Conservation (phyloP, 2,329 filamentous ascomycete genomes). For the Sporothrix luriei region DNA sequence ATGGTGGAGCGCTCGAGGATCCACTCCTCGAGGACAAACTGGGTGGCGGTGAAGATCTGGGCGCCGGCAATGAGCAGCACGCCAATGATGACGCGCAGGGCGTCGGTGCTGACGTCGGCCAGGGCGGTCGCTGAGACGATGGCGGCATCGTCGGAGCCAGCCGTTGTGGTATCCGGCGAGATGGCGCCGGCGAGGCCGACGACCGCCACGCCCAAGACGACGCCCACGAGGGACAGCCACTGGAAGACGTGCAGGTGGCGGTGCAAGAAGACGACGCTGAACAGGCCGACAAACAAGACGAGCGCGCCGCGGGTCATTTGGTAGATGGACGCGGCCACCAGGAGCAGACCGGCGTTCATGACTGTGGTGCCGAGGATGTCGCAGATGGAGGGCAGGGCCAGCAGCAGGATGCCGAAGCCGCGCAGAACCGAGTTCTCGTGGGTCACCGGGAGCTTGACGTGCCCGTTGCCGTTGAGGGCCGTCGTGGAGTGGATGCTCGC, state of each 20-base stretch:
- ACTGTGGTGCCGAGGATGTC: constrained; percentile 94
- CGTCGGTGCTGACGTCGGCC: constrained; percentile 48
- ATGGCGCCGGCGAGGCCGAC: constrained; percentile 89
- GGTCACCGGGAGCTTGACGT: constrained; percentile 38
- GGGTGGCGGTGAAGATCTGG: constrained; percentile 94
- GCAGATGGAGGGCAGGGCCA: constrained; percentile 85
- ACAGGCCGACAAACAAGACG: constrained; percentile 92
- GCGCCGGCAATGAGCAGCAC: constrained; percentile 89
- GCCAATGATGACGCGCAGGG: constrained; percentile 74
- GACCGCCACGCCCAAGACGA: constrained; percentile 83
- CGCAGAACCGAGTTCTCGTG: constrained; percentile 62
- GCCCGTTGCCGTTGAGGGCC: constrained; percentile 52
- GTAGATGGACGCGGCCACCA: constrained; percentile 94
- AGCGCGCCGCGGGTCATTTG: constrained; percentile 97
- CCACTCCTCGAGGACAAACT: constrained; percentile 95
- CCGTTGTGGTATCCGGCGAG: constrained; percentile 64
- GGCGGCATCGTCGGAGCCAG: constrained; percentile 39
- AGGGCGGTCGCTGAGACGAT: constrained; percentile 33
- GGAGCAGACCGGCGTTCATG: constrained; percentile 93
- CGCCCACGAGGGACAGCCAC: constrained; percentile 84
- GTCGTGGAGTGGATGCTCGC: constrained; percentile 50
- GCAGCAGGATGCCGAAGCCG: constrained; percentile 71
- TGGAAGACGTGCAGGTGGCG: constrained; percentile 83
- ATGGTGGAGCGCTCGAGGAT: constrained; percentile 69
- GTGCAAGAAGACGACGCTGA: constrained; percentile 88